A percentile compares a stretch with the other conserved stretches of the same genome.
Conservation (phyloP, 805 yeast genomes). For the Wickerhamiella parazyma region DNA sequence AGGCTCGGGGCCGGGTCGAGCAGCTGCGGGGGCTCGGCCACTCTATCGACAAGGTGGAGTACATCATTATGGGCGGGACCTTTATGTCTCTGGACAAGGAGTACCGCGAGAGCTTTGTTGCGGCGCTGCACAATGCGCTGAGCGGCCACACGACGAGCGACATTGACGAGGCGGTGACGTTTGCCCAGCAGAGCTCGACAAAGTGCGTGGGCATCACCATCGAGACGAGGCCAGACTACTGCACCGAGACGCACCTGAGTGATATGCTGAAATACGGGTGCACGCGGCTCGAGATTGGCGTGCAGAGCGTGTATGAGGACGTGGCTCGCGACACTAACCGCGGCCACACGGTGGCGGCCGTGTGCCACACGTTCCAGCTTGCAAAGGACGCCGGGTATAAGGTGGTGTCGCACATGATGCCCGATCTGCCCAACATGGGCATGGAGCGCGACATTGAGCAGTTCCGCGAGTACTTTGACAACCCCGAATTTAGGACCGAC, state of each 20-base stretch:
- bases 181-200: constrained; percentile 86
- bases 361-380: constrained; percentile 84
- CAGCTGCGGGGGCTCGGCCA: constrained; percentile 93
- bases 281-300: constrained; percentile 93
- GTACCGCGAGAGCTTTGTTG: constrained; percentile 79
- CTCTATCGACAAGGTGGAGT: constrained; percentile 92
- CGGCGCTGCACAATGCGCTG: constrained; percentile 84
- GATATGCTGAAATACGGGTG: constrained; percentile 96
- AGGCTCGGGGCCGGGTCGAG: constrained; percentile 93
- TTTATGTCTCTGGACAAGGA: constrained; percentile 88
- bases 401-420: constrained; percentile 99
- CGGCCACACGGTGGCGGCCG: constrained; percentile 94
- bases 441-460: constrained; percentile 97
- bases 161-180: constrained; percentile 78
- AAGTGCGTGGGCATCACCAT: constrained; percentile 98
- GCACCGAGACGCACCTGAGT: constrained; percentile 87
- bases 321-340: constrained; percentile 97
- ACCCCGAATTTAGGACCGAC: constrained; percentile 93
- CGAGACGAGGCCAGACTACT: constrained; percentile 96
- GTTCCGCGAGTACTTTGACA: constrained; percentile 90
- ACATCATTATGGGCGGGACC: constrained; percentile 97
- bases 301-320: constrained; percentile 93
- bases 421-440: constrained; percentile 95
- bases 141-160: constrained; percentile 82
- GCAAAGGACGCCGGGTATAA: constrained; percentile 99